Evolutionary conservation across 1,139 yeast genomes (phyloP).

Genomic region (Saccharomyces hybrid): DNA sequence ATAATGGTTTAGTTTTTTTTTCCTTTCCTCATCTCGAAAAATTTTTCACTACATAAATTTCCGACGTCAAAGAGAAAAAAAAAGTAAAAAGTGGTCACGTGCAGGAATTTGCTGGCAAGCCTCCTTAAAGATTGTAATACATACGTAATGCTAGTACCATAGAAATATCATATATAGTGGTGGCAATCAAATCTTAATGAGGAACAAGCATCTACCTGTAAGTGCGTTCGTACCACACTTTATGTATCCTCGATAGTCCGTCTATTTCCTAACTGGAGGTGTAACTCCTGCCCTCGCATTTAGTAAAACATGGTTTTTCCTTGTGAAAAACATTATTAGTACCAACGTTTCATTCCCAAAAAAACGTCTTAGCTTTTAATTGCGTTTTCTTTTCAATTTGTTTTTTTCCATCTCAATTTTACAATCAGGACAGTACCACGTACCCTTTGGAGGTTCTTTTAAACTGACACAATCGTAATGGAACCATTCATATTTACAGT

Average conservation of each 20-base stretch:
- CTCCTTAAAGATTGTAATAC: neutral
- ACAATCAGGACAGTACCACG: conserved; percentile 71
- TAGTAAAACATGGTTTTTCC: neutral
- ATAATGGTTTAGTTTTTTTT: neutral
- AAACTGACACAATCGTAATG: conserved; percentile 72
- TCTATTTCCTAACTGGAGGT: neutral
- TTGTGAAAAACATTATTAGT: neutral
- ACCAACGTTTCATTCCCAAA: neutral
- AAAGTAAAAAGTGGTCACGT: conserved; percentile 1
- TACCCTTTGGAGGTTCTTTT: conserved; percentile 58
- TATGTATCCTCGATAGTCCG: neutral
- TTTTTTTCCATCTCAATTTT: conserved; percentile 28
- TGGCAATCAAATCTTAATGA: neutral
- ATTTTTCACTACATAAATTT: conserved; percentile 7
- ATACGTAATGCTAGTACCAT: neutral
- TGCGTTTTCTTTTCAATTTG: conserved; percentile 20
- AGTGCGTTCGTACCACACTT: neutral
- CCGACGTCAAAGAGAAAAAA: conserved; percentile 1
- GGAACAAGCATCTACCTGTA: neutral
- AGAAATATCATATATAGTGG: neutral
- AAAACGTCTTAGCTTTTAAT: neutral
- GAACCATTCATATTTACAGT: conserved; percentile 68
- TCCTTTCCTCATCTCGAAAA: conserved; percentile 8
- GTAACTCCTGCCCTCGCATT: neutral
- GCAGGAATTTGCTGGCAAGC: neutral